Evolutionary conservation across 2,329 filamentous ascomycete genomes (phyloP), one percentile per base, ranked within the genome.

Genomic region (Fusarium abutilonis): DNA sequence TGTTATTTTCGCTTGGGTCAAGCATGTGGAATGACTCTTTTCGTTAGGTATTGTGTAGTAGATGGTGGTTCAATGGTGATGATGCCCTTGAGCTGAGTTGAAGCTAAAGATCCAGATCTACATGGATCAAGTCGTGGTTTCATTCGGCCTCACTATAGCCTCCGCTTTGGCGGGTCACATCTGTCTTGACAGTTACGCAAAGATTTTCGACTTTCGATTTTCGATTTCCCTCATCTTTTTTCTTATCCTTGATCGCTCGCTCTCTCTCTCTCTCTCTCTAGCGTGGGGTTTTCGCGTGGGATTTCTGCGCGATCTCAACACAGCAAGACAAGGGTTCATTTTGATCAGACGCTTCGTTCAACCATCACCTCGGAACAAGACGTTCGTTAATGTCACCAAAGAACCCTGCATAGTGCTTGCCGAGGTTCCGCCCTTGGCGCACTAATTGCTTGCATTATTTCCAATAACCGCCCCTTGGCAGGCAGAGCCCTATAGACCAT

Each of bases 391-490:
- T 9, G 23, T 26, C 23, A 13, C 7, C 13, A 32, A 51, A 26
- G 23, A 52, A 15, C 61, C 61, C 46, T 64, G 56, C 46, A 52
- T 57, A 21, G n/a, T 13, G 45, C 17, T 56, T 56, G 19, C 26
- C 46, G 46, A 57, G 13, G 31, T 44, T 48, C 60, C 39, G 34
- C 31, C 10, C 60, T 64, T 64, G 45, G 60, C 60, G 29, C 56
- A 17, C 53, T 31, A 54, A 17, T 8, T 10, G 34, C 36, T 14
- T 41, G n/a, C 46, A 34, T 36, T 29, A 41, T 42, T 29, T 11
- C 21, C 31, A 15, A 29, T 15, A 15, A 15, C 23, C n/a, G 26
- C 6, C 13, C 39, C 60, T 64, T 60, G 55, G 45, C 55, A 60
- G 14, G 26, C 31, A 50, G 4, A 42, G 31, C 51, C 56, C 40